Percentiles rank a stretch among this genome's conserved stretches.
These are phyloP conservation scores for Nothophoma quercina DNA, from an alignment of 2,329 filamentous ascomycete species.

Conservation along the genomic window DNA sequence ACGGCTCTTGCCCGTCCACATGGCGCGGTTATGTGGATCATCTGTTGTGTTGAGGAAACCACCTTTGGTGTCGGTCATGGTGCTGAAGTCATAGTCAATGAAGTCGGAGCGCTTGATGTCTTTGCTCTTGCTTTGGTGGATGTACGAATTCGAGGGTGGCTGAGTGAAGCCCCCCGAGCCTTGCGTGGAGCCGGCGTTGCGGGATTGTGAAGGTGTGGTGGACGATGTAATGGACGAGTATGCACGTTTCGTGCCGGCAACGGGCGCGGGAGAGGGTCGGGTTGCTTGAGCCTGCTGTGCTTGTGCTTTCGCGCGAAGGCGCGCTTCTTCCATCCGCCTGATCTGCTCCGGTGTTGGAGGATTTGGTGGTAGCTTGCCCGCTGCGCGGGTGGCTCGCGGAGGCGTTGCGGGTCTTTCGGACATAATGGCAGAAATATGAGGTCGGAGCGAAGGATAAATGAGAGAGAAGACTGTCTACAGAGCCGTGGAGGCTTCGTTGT, in stretches of 20 bases:
- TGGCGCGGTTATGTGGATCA: slow-evolving; percentile 85
- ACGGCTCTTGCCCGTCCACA: slow-evolving; percentile 54
- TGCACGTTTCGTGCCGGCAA: slow-evolving; percentile 73
- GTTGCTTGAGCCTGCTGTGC: slow-evolving; percentile 57
- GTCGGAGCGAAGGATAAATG: not conserved
- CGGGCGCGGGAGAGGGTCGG: slow-evolving; percentile 39
- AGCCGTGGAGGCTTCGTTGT: not conserved
- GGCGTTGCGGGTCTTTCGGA: slow-evolving; percentile 58
- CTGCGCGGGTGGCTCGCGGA: slow-evolving; percentile 49
- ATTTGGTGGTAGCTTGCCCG: slow-evolving; percentile 53
- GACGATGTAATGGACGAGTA: slow-evolving; percentile 68
- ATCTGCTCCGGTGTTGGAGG: slow-evolving; percentile 69
- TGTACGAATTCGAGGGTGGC: slow-evolving; percentile 56
- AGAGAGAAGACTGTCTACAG: not conserved
- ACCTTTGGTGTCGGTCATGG: slow-evolving; percentile 98
- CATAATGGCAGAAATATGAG: slow-evolving; percentile 33
- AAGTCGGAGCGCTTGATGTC: slow-evolving; percentile 83
- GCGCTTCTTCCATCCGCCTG: slow-evolving; percentile 76
- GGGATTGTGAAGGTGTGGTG: slow-evolving; percentile 63
- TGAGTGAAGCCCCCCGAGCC: slow-evolving; percentile 48
- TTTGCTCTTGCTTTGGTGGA: slow-evolving; percentile 71
- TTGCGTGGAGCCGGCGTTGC: slow-evolving; percentile 69
- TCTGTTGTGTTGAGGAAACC: slow-evolving; percentile 92
- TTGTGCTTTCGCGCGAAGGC: slow-evolving; percentile 85
- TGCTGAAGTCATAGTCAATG: slow-evolving; percentile 96